phyloP scores from a whole-genome alignment of 805 yeast species.

The Barnettozyma californica region DNA sequence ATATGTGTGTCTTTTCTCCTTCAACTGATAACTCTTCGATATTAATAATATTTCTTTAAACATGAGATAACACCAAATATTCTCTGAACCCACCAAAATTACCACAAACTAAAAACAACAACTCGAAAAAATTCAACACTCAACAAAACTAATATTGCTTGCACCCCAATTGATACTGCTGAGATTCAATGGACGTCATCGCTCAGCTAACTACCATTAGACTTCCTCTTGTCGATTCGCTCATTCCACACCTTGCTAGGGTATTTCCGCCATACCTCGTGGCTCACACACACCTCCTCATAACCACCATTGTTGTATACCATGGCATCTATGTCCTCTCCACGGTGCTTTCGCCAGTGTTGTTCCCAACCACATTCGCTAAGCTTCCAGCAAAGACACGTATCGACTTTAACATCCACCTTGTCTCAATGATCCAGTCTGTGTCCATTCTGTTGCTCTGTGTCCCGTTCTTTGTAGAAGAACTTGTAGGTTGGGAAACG shows the following conservation, averaged over 20 bases:
- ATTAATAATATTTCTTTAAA: too few species aligned
- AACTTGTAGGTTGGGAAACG: neutral
- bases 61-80: too few species aligned
- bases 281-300: conserved; percentile 30
- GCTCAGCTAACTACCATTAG: conserved; percentile 22
- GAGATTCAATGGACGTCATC: neutral
- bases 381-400: conserved; percentile 37
- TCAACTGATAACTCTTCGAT: too few species aligned
- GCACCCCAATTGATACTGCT: neutral
- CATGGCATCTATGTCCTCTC: conserved; percentile 25
- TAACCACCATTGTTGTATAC: conserved; percentile 26
- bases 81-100: too few species aligned
- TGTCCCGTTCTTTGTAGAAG: conserved; percentile 5
- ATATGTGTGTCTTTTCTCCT: too few species aligned
- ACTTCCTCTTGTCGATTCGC: conserved; percentile 27
- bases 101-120: neutral
- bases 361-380: conserved; percentile 20
- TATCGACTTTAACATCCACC: conserved; percentile 77
- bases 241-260: conserved; percentile 19
- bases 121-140: neutral
- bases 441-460: conserved; percentile 49
- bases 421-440: conserved; percentile 83
- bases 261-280: conserved; percentile 17
- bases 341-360: conserved; percentile 17
- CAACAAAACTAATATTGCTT: neutral